phyloP scores from a whole-genome alignment of 768 basidiomycete genomes.

The Rhizopogon roseolus region DNA sequence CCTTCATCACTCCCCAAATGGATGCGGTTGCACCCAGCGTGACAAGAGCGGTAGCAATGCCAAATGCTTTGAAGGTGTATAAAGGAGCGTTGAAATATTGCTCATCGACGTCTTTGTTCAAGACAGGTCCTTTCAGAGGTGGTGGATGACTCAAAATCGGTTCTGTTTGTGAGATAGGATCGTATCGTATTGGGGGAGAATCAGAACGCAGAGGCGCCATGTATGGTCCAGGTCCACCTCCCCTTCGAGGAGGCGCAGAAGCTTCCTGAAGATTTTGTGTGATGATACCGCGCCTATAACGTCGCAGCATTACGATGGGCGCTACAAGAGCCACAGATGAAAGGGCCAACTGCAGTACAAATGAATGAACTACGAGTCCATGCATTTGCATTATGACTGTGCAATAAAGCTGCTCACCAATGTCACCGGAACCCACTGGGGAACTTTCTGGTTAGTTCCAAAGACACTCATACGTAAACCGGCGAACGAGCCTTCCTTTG shows the following conservation, averaged over 20 bases:
- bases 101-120: slow-evolving; percentile 1
- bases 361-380: neutral
- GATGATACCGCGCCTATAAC: slow-evolving; percentile 4
- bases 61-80: slow-evolving; percentile 58
- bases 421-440: slow-evolving; percentile 3
- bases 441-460: neutral
- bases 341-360: slow-evolving; percentile 6
- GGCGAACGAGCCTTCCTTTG: neutral
- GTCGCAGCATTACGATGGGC: slow-evolving; percentile 9
- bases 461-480: neutral
- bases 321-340: slow-evolving; percentile 9
- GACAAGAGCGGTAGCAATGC: slow-evolving; percentile 60
- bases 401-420: neutral
- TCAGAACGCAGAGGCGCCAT: neutral
- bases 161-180: neutral
- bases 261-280: neutral
- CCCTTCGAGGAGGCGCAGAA: slow-evolving; percentile 6
- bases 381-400: neutral
- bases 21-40: slow-evolving; percentile 38
- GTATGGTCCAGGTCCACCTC: neutral
- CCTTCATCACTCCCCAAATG: slow-evolving; percentile 44
- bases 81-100: slow-evolving; percentile 46
- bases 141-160: neutral
- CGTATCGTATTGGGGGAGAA: neutral
- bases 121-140: neutral